Evolutionary conservation across 2,329 filamentous ascomycete genomes (phyloP), one percentile per base, ranked within the genome.

Genomic region (Neofusicoccum ribis): DNA sequence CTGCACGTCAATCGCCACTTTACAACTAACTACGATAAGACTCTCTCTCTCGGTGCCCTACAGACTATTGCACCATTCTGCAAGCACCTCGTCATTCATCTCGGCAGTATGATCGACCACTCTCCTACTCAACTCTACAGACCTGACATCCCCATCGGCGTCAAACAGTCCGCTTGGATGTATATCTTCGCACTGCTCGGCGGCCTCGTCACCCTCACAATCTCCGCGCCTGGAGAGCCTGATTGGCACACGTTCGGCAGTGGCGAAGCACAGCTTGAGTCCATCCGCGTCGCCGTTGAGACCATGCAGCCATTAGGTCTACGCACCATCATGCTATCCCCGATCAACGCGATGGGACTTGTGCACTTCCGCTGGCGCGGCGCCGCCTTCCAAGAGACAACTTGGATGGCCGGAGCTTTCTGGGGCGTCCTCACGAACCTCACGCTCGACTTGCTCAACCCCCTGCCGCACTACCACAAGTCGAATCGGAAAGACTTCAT

Each of bases 241-340:
- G 39, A 65, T 14, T 65, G 56, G 56, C 54, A 50, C 11, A 34
- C 23, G 1, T 49, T 46, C 31, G 51, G 47, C n/a, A 5, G 23
- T 2, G 27, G 60, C 39, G 64, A 65, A 39, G 43, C 37, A 5
- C 37, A 60, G 7, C 36, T 65, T 9, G 44, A 43, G 2, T 51
- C 63, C 2, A 44, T 65, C 34, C 63, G 63, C n/a, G 23, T 46
- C 46, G 63, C 63, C 8, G 31, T 65, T 14, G 63, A 65, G 41
- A 37, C 7, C n/a, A 41, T 12, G 3, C 9, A 41, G 9, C 47
- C 43, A 5, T 34, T n/a, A 3, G 20, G 44, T 31, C 47, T 65
- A 14, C n/a, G 14, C 5, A 47, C 12, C 20, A 51, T 66, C n/a
- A 50, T 17, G n/a, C 58, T 66, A 7, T 37, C 49, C 0, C 64